Evolutionary conservation across 768 basidiomycete species (phyloP), one percentile per base, ranked within the genome.

Genomic region (Asterophora parasitica): DNA sequence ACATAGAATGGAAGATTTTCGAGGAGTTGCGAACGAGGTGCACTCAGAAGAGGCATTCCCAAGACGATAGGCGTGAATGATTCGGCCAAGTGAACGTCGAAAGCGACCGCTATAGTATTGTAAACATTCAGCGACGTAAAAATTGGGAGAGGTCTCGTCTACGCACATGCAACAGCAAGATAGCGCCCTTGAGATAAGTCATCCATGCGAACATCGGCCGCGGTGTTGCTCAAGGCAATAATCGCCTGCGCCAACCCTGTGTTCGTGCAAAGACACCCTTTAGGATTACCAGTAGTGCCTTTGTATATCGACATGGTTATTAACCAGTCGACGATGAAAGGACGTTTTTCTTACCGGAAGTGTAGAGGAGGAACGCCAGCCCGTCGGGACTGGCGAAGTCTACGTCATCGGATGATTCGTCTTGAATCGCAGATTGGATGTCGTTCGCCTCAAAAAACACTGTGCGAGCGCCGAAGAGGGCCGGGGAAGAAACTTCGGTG

Each of bases 271-370:
- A 78, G 56, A 53, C 76, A 78, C 16, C 76, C 76, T 56, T 78
- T 78, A 2, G 76, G 76, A 36, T 68, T 75, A 31, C 76, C 76
- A 4, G 76, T 77, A 3, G 76, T 78, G 3, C 76, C 75, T 75
- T 20, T 19, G 7, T 5, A 36, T 26, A 28, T 9, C 7, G n/a
- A n/a, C n/a, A n/a, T n/a, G n/a, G 26, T 31, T 2, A 49, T 17
- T 30, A 44, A 30, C 30, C 27, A 23, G 36, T 38, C 15, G 17
- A 12, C 43, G 27, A 27, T 32, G 17, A 15, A 27, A 46, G 30
- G 1, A 17, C 23, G 23, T 23, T 11, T 6, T 17, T 13, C 50
- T 37, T 44, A 76, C 76, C 76, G 47, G 76, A 78, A 2, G 76
- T 78, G 48, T 78, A 78, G 13, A 78, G 58, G 40, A 77, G 65